Percentiles rank a stretch among this genome's conserved stretches.
Evolutionary conservation across 257 asterid genomes (phyloP).

Genomic region (Solanum chiquidenum): DNA sequence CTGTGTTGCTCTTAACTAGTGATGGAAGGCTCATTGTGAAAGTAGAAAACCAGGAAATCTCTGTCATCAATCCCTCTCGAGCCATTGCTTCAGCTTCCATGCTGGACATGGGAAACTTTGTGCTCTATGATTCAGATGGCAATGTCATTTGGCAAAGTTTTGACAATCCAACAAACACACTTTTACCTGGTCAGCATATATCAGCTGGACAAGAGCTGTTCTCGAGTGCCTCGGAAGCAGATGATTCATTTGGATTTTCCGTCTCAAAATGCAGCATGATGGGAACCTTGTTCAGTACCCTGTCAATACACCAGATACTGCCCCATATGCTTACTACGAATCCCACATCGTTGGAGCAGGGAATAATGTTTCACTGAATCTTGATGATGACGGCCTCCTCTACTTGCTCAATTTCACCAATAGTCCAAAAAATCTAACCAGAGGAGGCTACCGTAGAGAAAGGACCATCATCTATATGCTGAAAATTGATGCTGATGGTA

Average conservation of each 20-base stretch:
- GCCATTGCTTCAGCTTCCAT: constrained; percentile 26
- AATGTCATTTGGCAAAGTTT: constrained; percentile 43
- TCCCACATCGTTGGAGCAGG: background rate
- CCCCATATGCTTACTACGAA: constrained; percentile 13
- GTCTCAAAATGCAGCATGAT: constrained; percentile 29
- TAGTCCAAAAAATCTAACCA: constrained; percentile 3
- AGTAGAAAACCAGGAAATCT: background rate
- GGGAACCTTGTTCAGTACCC: constrained; percentile 48
- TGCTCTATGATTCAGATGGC: constrained; percentile 12
- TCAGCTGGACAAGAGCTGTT: background rate
- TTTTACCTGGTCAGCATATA: constrained; percentile 32
- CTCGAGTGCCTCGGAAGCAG: constrained; percentile 28
- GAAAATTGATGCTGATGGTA: constrained; percentile 37
- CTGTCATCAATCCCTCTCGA: background rate
- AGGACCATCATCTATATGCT: constrained; percentile 13
- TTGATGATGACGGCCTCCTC: constrained; percentile 26
- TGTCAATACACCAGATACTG: background rate
- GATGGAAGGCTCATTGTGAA: constrained; percentile 28
- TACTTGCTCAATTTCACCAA: constrained; percentile 24
- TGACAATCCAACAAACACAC: constrained; percentile 35
- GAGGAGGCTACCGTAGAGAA: constrained; percentile 3
- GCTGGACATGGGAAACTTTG: constrained; percentile 45
- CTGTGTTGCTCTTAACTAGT: constrained; percentile 3
- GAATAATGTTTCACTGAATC: constrained; percentile 16
- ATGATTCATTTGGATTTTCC: constrained; percentile 13